These are phyloP conservation scores for Lupinus albus DNA, from an alignment of 306 rosid genomes.

Conservation along the genomic window DNA sequence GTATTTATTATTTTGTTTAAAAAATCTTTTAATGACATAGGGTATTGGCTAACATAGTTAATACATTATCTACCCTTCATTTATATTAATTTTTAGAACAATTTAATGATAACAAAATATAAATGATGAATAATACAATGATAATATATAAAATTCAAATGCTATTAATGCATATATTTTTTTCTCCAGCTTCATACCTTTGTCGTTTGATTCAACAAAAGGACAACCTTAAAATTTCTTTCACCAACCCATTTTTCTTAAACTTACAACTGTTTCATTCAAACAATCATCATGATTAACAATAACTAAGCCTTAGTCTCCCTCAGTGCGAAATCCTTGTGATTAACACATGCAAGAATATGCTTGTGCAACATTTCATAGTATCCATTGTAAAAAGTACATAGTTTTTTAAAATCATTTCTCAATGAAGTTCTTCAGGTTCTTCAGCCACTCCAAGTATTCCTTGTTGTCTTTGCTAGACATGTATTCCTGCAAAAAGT, in stretches of 20 bases:
- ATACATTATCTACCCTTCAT: no score
- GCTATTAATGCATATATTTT: neutral
- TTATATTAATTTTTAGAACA: no score
- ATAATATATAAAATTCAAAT: no score
- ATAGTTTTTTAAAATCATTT: constrained; percentile 41
- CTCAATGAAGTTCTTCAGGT: constrained; percentile 71
- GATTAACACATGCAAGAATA: constrained; percentile 27
- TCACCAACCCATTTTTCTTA: constrained; percentile 10
- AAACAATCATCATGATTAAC: constrained; percentile 26
- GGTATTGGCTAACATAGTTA: no score
- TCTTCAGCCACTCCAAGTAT: constrained; percentile 78
- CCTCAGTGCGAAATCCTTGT: no score
- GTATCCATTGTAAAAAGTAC: neutral
- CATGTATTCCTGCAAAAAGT: constrained; percentile 76
- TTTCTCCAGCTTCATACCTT: neutral
- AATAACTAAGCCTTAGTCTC: no score
- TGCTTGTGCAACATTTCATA: constrained; percentile 25
- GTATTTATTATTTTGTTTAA: no score
- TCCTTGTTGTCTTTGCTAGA: constrained; percentile 63
- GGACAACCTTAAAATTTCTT: constrained; percentile 12
- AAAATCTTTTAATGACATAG: no score
- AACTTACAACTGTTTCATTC: constrained; percentile 22
- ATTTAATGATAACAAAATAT: no score
- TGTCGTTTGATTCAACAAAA: neutral
- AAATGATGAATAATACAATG: no score